Evolutionary conservation across 2,329 filamentous ascomycete species (phyloP).

Genomic region (Ramularia endophylla): DNA sequence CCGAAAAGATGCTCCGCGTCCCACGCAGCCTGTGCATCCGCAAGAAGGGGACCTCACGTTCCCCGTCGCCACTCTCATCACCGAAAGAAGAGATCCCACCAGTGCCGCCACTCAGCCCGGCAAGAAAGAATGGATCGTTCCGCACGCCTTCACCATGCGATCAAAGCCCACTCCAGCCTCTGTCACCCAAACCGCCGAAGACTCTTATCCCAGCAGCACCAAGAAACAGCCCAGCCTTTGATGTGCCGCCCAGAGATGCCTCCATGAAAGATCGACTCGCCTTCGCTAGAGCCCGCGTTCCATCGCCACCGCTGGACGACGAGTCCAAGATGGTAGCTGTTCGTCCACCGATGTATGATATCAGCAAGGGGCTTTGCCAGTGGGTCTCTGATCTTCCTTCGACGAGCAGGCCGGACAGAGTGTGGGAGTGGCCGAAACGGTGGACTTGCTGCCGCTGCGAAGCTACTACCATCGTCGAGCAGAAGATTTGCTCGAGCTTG

Average conservation of each 20-base stretch:
- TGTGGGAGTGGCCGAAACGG: slow-evolving; percentile 20
- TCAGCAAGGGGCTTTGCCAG: slow-evolving; percentile 8
- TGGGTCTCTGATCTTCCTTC: slow-evolving; percentile 14
- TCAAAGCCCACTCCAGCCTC: neutral
- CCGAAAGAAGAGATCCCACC: neutral
- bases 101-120: slow-evolving; percentile 2
- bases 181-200: neutral
- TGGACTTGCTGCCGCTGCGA: slow-evolving; percentile 27
- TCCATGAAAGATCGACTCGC: neutral
- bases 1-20: no score
- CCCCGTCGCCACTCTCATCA: neutral
- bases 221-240: neutral
- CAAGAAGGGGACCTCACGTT: neutral
- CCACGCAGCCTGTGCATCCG: neutral
- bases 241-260: slow-evolving; percentile 1
- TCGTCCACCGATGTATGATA: slow-evolving; percentile 17
- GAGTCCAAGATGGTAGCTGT: slow-evolving; percentile 9
- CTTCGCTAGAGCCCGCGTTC: neutral
- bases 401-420: slow-evolving; percentile 12
- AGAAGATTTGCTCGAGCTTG: slow-evolving; percentile 23
- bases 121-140: neutral
- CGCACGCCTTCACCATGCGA: no score
- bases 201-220: neutral
- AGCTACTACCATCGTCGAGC: slow-evolving; percentile 25
- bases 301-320: neutral